Evolutionary conservation across 2,329 filamentous ascomycete species (phyloP).

Genomic region (Aspergillus candidus): DNA sequence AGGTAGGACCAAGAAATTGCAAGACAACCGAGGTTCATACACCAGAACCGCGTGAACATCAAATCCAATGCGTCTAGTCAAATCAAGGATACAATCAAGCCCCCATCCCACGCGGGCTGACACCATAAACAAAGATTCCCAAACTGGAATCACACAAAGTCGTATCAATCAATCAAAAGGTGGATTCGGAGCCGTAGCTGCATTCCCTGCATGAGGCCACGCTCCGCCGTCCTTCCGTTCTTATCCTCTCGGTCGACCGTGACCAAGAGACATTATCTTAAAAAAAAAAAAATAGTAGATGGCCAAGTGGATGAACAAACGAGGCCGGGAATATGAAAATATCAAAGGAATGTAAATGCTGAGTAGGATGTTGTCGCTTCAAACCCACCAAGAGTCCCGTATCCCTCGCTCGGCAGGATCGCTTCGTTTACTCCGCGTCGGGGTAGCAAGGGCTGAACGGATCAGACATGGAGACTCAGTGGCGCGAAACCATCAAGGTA

Average conservation of each 20-base stretch:
- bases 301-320: slow-evolving; percentile 7
- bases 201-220: slow-evolving; percentile 33
- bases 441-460: too few relatives aligned
- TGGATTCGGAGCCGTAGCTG: slow-evolving; percentile 14
- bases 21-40: slow-evolving; percentile 4
- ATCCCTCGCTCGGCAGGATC: not conserved
- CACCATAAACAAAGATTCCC: slow-evolving; percentile 7
- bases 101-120: slow-evolving; percentile 4
- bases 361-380: too few relatives aligned
- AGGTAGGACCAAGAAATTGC: too few relatives aligned
- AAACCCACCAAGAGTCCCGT: not conserved
- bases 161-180: slow-evolving; percentile 10
- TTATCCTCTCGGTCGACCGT: slow-evolving; percentile 5
- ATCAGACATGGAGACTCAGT: too few relatives aligned
- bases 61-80: slow-evolving; percentile 17
- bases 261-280: slow-evolving; percentile 14
- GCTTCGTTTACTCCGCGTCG: too few relatives aligned
- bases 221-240: slow-evolving; percentile 12
- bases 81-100: slow-evolving; percentile 13
- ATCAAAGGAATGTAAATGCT: slow-evolving; percentile 3
- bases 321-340: not conserved
- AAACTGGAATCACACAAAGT: slow-evolving; percentile 4
- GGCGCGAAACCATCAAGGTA: not conserved
- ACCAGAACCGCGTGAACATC: slow-evolving; percentile 17
- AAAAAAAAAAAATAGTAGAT: slow-evolving; percentile 7